Base-by-base conservation (phyloP, 257 asterid species). In the Solanum sparsipilum region DNA sequence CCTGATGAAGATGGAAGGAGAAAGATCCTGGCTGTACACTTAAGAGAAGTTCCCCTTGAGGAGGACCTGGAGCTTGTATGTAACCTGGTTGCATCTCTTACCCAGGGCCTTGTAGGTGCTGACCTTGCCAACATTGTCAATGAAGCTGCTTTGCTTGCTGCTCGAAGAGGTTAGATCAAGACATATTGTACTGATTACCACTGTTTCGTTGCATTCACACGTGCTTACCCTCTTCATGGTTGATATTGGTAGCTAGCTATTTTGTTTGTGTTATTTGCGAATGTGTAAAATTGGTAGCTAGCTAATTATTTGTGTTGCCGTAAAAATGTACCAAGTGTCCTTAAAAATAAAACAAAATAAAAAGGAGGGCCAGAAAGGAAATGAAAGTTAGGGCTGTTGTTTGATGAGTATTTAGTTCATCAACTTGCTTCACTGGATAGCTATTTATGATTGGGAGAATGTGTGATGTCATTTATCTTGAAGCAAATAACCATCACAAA, bases 61-160 rank as follows among this genome's bases (percentile, higher is more conserved):
- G 99, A 97, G 91, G 98, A 96, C 88, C 13, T 85, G 72, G 91
- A 79, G 79, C 93, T 97, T 87, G 94, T 97, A 58, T 96, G 99
- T 92, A 88, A 91, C 93, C 92, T 95, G 29, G 98, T 97, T 87
- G 98, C 98, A 18, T 94, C 99, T 86, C 94, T 97, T 71, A 97
- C 99, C 18, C 95, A 90, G 88, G 99, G 99, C 89, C 91, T 95
- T 31, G 98, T 94, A 4, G 99, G 99, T 29, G 99, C 99, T 82
- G 99, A 97, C 90, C 98, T 97, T 87, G 99, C 99, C 83, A 97
- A 97, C 87, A 94, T 97, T 31, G 98, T 95, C 68, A 97, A 97
- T 2, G 99, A 97, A 91, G 92, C 99, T 71, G 98, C 98, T 52
- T 91, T 97, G 32, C 99, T 97, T 90, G 98, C 99, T 88, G 98